Percentiles rank a stretch among this genome's conserved stretches.
phyloP scores from a whole-genome alignment of 2,329 filamentous ascomycete genomes.

The Pyrenophora graminea region DNA sequence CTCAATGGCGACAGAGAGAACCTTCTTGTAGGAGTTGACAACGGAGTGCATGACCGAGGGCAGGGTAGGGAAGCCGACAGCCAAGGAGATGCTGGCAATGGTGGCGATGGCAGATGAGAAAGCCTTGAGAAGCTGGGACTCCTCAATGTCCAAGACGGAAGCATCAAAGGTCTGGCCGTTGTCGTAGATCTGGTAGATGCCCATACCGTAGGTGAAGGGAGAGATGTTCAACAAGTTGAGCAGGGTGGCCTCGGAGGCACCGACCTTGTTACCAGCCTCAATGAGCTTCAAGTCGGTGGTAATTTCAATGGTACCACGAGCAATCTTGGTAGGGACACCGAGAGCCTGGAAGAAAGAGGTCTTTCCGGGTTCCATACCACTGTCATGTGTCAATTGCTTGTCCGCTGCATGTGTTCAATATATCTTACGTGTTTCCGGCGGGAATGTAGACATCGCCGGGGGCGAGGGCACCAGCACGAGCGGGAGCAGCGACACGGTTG shows the following conservation, averaged over 20 bases:
- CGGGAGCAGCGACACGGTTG: conserved; percentile 97
- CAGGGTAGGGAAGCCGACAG: conserved; percentile 91
- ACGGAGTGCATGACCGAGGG: conserved; percentile 96
- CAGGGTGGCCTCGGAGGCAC: conserved; percentile 96
- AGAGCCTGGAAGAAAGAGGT: conserved; percentile 99
- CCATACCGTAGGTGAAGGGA: conserved; percentile 79
- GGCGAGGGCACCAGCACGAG: conserved; percentile 95
- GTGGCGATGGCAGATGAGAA: conserved; percentile 82
- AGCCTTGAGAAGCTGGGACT: conserved; percentile 87
- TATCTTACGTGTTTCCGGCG: conserved; percentile 80
- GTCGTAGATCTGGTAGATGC: conserved; percentile 95
- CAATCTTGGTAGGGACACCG: conserved; percentile 99
- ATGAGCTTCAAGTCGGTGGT: conserved; percentile 97
- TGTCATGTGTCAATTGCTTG: conserved; percentile 24
- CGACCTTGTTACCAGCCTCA: conserved; percentile 90
- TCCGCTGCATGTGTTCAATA: neutral
- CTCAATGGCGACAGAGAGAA: conserved; percentile 83
- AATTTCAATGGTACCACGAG: conserved; percentile 99
- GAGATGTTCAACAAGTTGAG: conserved; percentile 99
- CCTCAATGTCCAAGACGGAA: conserved; percentile 86
- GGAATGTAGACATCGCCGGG: conserved; percentile 92
- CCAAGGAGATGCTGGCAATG: conserved; percentile 89
- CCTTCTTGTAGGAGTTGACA: conserved; percentile 98
- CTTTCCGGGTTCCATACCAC: conserved; percentile 99
- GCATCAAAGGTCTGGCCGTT: conserved; percentile 89